Conservation (phyloP, 306 rosid species). For the Sicyos edulis region DNA sequence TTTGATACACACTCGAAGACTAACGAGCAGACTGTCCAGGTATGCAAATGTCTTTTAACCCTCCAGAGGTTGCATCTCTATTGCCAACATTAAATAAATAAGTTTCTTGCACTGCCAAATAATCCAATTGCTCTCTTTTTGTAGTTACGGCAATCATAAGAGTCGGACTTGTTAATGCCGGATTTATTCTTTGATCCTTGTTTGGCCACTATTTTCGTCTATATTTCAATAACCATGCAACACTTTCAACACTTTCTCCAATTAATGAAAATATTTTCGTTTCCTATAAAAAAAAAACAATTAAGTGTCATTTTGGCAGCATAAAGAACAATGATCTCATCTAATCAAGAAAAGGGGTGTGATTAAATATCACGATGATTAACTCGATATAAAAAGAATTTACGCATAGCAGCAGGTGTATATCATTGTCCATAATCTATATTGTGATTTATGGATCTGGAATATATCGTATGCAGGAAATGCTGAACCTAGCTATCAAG, state of each 20-base stretch:
- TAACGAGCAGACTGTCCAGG: slow-evolving; percentile 92
- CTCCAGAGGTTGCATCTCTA: neutral
- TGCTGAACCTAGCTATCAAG: slow-evolving; percentile 64
- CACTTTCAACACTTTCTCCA: no score
- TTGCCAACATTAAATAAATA: neutral
- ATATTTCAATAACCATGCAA: no score
- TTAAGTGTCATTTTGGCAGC: no score
- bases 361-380: neutral
- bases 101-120: neutral
- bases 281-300: no score
- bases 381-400: neutral
- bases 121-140: neutral
- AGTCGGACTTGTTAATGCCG: neutral
- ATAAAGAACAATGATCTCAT: no score
- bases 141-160: neutral
- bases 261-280: no score
- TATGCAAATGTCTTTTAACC: slow-evolving; percentile 23
- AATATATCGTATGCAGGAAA: slow-evolving; percentile 44
- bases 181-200: no score
- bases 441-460: neutral
- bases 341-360: no score
- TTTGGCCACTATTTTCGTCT: no score
- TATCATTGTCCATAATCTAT: neutral
- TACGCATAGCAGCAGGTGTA: no score
- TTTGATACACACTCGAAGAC: slow-evolving; percentile 90